Percentiles rank a stretch among this genome's conserved stretches.
Conservation (phyloP, 176 grass and related monocot genomes). For the Echinochloa phyllopogon region DNA sequence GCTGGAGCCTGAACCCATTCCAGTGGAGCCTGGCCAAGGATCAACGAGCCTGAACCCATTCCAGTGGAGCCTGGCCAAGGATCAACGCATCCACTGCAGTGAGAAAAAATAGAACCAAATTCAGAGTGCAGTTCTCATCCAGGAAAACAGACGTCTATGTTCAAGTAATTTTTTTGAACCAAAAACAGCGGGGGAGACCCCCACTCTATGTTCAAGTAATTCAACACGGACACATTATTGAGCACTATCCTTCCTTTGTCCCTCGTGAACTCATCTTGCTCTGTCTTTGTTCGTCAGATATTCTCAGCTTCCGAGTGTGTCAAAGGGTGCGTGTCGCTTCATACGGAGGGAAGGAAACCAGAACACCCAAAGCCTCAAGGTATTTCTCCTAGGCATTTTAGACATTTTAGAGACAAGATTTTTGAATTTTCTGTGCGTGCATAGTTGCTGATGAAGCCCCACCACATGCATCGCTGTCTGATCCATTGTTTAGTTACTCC, state of each 20-base stretch:
- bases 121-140: neutral
- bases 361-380: neutral
- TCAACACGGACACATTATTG: too few relatives aligned
- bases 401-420: neutral
- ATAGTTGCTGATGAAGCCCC: too few relatives aligned
- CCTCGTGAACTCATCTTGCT: conserved; percentile 17
- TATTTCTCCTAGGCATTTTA: neutral
- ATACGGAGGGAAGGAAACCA: neutral
- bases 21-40: neutral
- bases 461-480: neutral
- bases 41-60: too few relatives aligned
- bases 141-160: too few relatives aligned
- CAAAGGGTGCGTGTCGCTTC: neutral
- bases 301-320: neutral
- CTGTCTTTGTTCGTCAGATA: neutral
- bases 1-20: too few relatives aligned
- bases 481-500: neutral
- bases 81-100: too few relatives aligned
- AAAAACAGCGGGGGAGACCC: too few relatives aligned
- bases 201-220: too few relatives aligned
- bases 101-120: neutral
- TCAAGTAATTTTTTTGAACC: neutral
- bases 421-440: neutral
- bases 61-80: neutral
- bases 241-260: neutral